Percentiles rank a stretch among this genome's conserved stretches.
phyloP scores from a whole-genome alignment of 73 alveolate species.

The Paramecium primaurelia region DNA sequence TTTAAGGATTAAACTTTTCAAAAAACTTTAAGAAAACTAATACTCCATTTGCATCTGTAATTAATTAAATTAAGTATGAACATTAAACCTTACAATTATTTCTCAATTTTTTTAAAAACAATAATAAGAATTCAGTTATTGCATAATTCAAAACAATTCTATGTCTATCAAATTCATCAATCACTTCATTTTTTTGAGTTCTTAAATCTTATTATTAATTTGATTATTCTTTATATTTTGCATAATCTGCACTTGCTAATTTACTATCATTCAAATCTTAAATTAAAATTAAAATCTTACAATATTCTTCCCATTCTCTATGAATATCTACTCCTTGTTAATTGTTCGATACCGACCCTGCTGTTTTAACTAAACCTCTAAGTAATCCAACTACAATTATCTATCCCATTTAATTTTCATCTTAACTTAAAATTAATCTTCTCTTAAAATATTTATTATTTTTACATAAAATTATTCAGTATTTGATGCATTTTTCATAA shows the following conservation, averaged over 20 bases:
- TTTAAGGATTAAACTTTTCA: conserved; percentile 35
- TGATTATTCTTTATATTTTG: conserved; percentile 15
- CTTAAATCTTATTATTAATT: conserved; percentile 32
- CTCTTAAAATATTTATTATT: conserved; percentile 48
- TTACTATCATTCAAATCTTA: neutral
- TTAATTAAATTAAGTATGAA: conserved; percentile 66
- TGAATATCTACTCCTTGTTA: conserved; percentile 76
- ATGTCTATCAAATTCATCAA: conserved; percentile 70
- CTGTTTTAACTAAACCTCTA: conserved; percentile 69
- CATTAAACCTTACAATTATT: conserved; percentile 67
- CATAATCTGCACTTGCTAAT: conserved; percentile 13
- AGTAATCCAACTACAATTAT: conserved; percentile 71
- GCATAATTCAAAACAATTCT: conserved; percentile 64
- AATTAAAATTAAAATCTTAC: neutral
- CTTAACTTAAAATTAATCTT: conserved; percentile 10
- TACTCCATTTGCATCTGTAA: conserved; percentile 86
- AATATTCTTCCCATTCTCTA: conserved; percentile 71
- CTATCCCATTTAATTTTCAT: conserved; percentile 71
- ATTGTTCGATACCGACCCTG: conserved; percentile 67
- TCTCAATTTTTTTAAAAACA: conserved; percentile 64
- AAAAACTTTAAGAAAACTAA: conserved; percentile 75
- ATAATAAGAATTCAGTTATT: conserved; percentile 66
- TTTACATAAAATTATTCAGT: conserved; percentile 69
- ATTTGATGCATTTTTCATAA: conserved; percentile 44
- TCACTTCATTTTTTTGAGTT: conserved; percentile 32